Evolutionary conservation across 208 protist genomes (phyloP).

Genomic region (Strigomonas oncopelti): DNA sequence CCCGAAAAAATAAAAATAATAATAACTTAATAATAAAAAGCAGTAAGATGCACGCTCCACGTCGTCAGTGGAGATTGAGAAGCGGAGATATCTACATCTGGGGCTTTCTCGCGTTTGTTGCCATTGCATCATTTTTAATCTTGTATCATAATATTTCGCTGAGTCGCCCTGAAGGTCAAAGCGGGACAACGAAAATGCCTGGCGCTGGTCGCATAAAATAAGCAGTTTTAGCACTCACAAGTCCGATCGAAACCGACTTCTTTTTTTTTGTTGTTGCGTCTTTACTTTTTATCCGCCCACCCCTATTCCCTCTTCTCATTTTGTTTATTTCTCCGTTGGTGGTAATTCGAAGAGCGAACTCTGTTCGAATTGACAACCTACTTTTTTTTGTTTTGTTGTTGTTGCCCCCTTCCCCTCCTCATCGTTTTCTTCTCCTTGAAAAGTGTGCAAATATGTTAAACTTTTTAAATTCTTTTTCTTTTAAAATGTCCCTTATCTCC

Average conservation of each 20-base stretch:
- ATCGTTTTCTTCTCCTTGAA: not conserved
- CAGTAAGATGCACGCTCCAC: not conserved
- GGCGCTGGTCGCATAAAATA: not conserved
- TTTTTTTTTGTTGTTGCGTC: slow-evolving; percentile 4
- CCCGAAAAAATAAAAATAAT: no score
- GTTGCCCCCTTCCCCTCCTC: no score
- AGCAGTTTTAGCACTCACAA: not conserved
- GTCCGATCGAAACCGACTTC: not conserved
- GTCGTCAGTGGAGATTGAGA: not conserved
- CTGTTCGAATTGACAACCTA: no score
- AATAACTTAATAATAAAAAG: no score
- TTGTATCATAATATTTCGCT: slow-evolving; percentile 10
- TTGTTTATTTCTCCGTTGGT: not conserved
- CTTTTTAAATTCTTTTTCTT: not conserved
- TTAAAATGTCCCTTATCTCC: not conserved
- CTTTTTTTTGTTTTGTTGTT: not conserved
- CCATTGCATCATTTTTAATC: slow-evolving; percentile 2
- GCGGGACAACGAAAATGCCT: not conserved
- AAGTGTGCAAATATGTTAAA: not conserved
- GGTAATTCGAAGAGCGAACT: no score
- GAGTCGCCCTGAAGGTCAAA: not conserved
- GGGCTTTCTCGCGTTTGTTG: slow-evolving; percentile 8
- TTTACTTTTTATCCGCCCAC: slow-evolving; percentile 12
- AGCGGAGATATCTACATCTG: slow-evolving; percentile 12
- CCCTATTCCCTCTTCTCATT: no score